These are phyloP conservation scores for Exophiala calicioides DNA, from an alignment of 2,329 filamentous ascomycete species.

Conservation along the genomic window DNA sequence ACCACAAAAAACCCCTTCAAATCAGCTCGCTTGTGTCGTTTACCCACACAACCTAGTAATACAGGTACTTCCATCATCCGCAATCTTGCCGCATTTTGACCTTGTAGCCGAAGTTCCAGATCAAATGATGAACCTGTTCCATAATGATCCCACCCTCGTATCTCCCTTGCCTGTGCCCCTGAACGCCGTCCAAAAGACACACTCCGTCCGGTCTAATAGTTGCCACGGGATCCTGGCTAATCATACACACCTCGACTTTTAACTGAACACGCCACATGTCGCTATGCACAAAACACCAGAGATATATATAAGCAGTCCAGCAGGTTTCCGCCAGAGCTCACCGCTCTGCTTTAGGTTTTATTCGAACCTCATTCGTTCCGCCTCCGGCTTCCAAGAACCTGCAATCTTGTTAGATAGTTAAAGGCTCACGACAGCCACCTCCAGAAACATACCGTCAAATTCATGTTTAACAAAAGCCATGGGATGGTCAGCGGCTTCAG, in stretches of 20 bases:
- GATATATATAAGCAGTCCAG: no score
- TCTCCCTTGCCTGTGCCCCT: not conserved
- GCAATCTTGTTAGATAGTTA: slow-evolving; percentile 14
- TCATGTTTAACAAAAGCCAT: slow-evolving; percentile 98
- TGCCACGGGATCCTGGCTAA: no score
- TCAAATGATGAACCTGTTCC: not conserved
- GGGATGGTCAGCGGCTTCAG: slow-evolving; percentile 81
- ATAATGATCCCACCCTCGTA: no score
- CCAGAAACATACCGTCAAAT: slow-evolving; percentile 76
- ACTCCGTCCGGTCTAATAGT: not conserved
- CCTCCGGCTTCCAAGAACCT: slow-evolving; percentile 36
- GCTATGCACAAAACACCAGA: not conserved
- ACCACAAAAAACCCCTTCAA: no score
- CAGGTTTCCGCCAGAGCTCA: not conserved
- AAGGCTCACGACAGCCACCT: not conserved
- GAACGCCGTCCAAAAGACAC: not conserved
- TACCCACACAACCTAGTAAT: no score
- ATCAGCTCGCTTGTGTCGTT: no score
- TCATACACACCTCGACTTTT: not conserved
- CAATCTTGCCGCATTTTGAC: not conserved
- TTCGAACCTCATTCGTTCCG: slow-evolving; percentile 30
- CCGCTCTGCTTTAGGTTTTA: not conserved
- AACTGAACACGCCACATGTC: not conserved
- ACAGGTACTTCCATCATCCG: not conserved
- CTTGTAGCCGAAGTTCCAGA: not conserved